Percentiles rank a stretch among this genome's conserved stretches.
phyloP scores from a whole-genome alignment of 345 rosid genomes.

The Salix suchowensis region DNA sequence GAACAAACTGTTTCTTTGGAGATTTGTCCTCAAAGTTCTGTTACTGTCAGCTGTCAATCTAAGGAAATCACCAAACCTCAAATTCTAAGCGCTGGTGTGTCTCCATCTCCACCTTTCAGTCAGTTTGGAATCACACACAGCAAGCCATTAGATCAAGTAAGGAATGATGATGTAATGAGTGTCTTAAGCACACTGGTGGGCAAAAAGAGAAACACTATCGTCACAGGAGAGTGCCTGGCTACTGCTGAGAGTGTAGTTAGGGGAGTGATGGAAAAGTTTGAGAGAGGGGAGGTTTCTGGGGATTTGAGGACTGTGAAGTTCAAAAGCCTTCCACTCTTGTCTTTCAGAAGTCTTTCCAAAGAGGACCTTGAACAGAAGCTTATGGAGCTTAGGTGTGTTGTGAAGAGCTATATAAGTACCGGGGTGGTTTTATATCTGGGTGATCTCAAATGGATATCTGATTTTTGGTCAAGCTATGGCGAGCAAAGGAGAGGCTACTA shows the following conservation, averaged over 20 bases:
- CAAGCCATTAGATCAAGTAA: slow-evolving; percentile 26
- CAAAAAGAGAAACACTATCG: slow-evolving; percentile 46
- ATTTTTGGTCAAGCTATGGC: slow-evolving; percentile 50
- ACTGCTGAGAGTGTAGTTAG: slow-evolving; percentile 40
- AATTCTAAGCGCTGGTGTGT: slow-evolving; percentile 3
- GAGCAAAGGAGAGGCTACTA: slow-evolving; percentile 45
- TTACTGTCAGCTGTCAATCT: slow-evolving; percentile 22
- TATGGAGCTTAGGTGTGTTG: slow-evolving; percentile 44
- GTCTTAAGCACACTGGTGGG: slow-evolving; percentile 36
- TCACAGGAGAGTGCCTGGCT: slow-evolving; percentile 45
- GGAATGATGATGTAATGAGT: slow-evolving; percentile 37
- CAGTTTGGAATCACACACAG: slow-evolving; percentile 20
- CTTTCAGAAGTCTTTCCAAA: slow-evolving; percentile 42
- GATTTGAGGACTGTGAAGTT: slow-evolving; percentile 44
- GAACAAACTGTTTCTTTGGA: slow-evolving; percentile 67
- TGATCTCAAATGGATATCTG: slow-evolving; percentile 55
- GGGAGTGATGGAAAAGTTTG: slow-evolving; percentile 49
- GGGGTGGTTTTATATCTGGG: slow-evolving; percentile 58
- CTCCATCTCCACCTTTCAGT: slow-evolving; percentile 27
- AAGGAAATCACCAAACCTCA: slow-evolving; percentile 29
- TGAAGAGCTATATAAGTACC: slow-evolving; percentile 37
- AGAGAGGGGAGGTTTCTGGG: slow-evolving; percentile 42
- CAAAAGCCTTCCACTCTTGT: slow-evolving; percentile 49
- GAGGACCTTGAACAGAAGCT: slow-evolving; percentile 58
- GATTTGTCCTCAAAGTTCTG: slow-evolving; percentile 39